Percentiles rank a stretch among this genome's conserved stretches.
Conservation (phyloP, 2,329 filamentous ascomycete genomes). For the Uncinocarpus reesii region DNA sequence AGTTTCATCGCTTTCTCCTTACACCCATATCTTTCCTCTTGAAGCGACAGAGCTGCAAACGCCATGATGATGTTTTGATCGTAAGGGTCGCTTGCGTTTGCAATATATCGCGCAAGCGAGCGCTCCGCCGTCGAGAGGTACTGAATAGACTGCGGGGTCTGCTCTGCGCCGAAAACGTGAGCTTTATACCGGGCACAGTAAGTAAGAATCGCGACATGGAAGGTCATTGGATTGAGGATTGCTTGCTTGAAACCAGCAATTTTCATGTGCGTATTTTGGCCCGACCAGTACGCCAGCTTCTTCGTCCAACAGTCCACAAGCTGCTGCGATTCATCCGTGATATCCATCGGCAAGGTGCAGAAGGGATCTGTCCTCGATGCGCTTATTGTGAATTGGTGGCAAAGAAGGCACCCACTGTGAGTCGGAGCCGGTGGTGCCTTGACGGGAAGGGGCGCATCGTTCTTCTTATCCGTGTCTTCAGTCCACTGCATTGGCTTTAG, state of each 20-base stretch:
- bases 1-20: conserved; percentile 23
- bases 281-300: conserved; percentile 34
- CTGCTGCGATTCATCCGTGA: conserved; percentile 24
- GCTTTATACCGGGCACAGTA: conserved; percentile 33
- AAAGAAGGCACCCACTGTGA: conserved; percentile 14
- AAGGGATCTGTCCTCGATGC: conserved; percentile 23
- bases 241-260: conserved; percentile 28
- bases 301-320: conserved; percentile 30
- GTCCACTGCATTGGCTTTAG: conserved; percentile 2
- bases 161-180: conserved; percentile 20
- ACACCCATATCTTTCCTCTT: conserved; percentile 32
- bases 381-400: conserved; percentile 18
- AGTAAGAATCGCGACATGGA: conserved; percentile 29
- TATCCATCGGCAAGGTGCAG: conserved; percentile 23
- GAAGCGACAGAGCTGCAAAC: conserved; percentile 29
- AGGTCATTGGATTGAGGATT: conserved; percentile 28
- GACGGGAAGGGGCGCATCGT: background rate
- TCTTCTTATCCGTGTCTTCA: background rate
- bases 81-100: conserved; percentile 19
- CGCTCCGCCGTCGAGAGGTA: conserved; percentile 24
- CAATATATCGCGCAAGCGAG: conserved; percentile 24
- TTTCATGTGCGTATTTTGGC: conserved; percentile 32
- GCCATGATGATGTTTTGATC: conserved; percentile 28
- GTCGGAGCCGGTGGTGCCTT: conserved; percentile 11
- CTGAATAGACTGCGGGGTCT: conserved; percentile 22